Evolutionary conservation across 208 protist genomes (phyloP), one percentile per base, ranked within the genome.

Genomic region (Phytomonas sp.): DNA sequence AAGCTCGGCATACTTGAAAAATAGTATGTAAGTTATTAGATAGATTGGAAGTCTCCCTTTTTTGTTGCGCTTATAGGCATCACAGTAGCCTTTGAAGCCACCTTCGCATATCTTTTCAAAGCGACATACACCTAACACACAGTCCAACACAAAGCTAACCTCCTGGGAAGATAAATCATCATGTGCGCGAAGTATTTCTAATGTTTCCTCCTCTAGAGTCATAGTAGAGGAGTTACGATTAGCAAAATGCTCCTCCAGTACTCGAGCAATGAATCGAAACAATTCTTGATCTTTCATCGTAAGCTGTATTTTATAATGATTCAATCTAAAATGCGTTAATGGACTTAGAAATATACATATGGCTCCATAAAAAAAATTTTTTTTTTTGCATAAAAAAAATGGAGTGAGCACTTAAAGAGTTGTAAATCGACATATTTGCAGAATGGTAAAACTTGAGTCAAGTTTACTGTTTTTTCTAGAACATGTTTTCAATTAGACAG

Each of bases 1-100:
- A 14, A 94, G 34, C 0, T 76, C 63, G 26, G 45, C 66, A 67
- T 88, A 91, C 34, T 78, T 73, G 65, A 93, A 94, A n/a, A 91
- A 70, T 30, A 91, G 42, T 31, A 94, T 45, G 73, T 91, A 92
- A 3, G 87, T 83, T 5, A 87, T 79, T 42, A 94, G 75, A 60
- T 89, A 87, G 83, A 94, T 90, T 29, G 87, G 75, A 14, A 70
- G 23, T 30, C 63, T 77, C 69, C 80, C 68, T 7, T 65, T 66
- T n/a, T 70, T 66, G 69, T 87, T 92, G 64, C 85, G 86, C 45
- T 87, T 88, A 63, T 77, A 74, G 63, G 77, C 80, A 65, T 78
- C 76, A 42, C 84, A 87, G 71, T 90, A 94, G 29, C 89, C 89
- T 59, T 88, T 78, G 8, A 92, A 76, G 10, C 82, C 83, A 23